Evolutionary conservation across 1,284 basidiomycete genomes (phyloP).

Genomic region (Microbotryomycetes sp.): DNA sequence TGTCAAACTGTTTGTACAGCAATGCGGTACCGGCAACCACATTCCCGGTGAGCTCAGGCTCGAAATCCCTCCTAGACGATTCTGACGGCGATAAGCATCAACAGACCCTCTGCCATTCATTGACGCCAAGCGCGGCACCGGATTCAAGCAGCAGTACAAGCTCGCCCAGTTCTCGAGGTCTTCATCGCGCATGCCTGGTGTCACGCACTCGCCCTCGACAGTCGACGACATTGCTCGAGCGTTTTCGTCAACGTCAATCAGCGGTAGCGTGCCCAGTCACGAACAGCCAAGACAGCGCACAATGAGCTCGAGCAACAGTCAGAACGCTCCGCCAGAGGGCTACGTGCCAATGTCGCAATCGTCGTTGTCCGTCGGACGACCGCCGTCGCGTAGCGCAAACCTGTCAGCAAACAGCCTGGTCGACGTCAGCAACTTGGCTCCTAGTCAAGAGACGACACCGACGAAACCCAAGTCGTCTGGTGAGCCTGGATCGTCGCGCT

Average conservation of each 20-base stretch:
- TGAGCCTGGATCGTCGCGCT: neutral
- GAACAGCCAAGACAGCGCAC: neutral
- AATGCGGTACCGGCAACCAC: constrained; percentile 69
- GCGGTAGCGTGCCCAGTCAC: neutral
- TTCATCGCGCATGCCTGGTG: constrained; percentile 39
- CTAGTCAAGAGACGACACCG: constrained; percentile 2
- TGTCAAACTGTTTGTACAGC: constrained; percentile 33
- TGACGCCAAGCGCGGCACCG: constrained; percentile 48
- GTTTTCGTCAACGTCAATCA: neutral
- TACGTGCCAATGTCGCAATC: neutral
- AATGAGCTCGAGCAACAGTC: neutral
- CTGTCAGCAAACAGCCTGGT: neutral
- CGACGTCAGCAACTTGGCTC: neutral
- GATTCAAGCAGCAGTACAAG: constrained; percentile 39
- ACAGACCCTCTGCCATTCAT: constrained; percentile 68
- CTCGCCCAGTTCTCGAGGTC: constrained; percentile 53
- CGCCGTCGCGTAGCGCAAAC: neutral
- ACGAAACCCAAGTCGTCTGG: constrained; percentile 3
- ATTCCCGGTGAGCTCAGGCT: constrained; percentile 52
- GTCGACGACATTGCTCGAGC: constrained; percentile 22
- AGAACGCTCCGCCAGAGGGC: neutral
- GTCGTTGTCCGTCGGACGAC: neutral
- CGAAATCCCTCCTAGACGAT: neutral
- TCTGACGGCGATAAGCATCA: neutral
- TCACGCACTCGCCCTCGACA: constrained; percentile 19